Base-by-base conservation (phyloP, 75 land plant genomes). In the Picea glauca region DNA sequence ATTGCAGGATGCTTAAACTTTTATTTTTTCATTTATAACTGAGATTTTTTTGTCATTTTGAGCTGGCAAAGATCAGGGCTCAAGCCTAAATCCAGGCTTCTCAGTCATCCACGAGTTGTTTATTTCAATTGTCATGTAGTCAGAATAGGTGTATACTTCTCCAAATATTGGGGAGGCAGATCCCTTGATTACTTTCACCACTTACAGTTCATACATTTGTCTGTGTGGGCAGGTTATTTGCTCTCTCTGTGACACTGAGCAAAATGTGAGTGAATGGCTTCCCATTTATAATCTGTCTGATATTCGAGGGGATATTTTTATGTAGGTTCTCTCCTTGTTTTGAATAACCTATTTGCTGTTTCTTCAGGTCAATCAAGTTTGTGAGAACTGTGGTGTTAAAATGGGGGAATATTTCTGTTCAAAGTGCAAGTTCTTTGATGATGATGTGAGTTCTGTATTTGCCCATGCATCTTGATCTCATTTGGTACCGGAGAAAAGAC, bases 401-500 rank as follows among this genome's bases (percentile, higher is more conserved):
- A 96, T 96, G 98, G 98, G 98, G 38, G 98, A 96, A 63, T 96
- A 91, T 78, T 96, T 88, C 84, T 96, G 98, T 62, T 80, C 85
- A 3, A 79, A 82, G 14, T 96, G 98, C 94, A 93, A 93, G 46
- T 94, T 96, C 85, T 96, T 85, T 77, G 98, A 96, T 67, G 98
- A 96, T 80, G 88, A 95, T 78, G 96, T 88, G 58, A 78, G 80
- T n/a, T 64, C 13, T 58, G 4, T 33, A 4, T 56, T 14, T 58
- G 56, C 56, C 56, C 63, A 62, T 18, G 63, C 23, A 62, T 62
- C 20, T 62, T 62, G 63, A 50, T 50, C 56, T 62, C 63, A 62
- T 62, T 62, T 62, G 63, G 13, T 40, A 18, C 58, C 35, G 9
- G 56, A 50, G 56, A 50, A 50, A 1, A 50, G 11, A 50, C 11